Base-by-base conservation (phyloP, 1,139 yeast species). In the Geotrichum restrictum region DNA sequence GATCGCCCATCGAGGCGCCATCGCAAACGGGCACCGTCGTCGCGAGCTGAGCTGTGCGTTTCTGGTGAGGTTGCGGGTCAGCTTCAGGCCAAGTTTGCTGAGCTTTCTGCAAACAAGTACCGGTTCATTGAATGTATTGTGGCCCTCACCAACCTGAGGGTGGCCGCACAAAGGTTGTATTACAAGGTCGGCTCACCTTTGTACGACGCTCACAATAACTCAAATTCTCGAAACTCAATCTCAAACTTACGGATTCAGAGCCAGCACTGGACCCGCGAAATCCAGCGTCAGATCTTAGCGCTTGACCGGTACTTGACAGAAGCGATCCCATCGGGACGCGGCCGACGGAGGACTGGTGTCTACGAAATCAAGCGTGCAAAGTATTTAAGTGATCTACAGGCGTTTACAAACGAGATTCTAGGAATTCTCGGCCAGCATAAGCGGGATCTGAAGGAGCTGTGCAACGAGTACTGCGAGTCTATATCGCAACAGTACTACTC, bases 371-470 rank as follows among this genome's bases (percentile, higher is more conserved):
- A 18, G 11, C 33, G 45, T 3, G 14, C 18, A 11, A 14, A 29
- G 21, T 24, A 27, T 18, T 27, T 41, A 21, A 8, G 34, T 6
- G 36, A 29, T 3, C 32, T 41, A 3, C 31, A 19, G 14, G 19
- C 22, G 3, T 13, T 39, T 22, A 21, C 39, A 5, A 18, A 16
- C 11, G 42, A 49, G 33, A 29, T 44, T n/a, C 34, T 46, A 7
- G 43, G 31, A 18, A 34, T 41, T 2, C 43, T 46, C 14, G 24
- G n/a, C 16, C 53, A 51, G 42, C 19, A 27, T 8, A 38, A 40
- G 29, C 32, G 32, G n/a, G 53, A 51, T 19, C 39, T 44, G n/a
- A 40, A 36, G 24, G 50, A 45, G 33, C 11, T 42, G 11, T 51
- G 53, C 39, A 8, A 21, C 10, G 43, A 42, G 24, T 51, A 51